These are phyloP conservation scores for Sporothrix brasiliensis DNA, from an alignment of 2,329 filamentous ascomycete species.

Conservation along the genomic window DNA sequence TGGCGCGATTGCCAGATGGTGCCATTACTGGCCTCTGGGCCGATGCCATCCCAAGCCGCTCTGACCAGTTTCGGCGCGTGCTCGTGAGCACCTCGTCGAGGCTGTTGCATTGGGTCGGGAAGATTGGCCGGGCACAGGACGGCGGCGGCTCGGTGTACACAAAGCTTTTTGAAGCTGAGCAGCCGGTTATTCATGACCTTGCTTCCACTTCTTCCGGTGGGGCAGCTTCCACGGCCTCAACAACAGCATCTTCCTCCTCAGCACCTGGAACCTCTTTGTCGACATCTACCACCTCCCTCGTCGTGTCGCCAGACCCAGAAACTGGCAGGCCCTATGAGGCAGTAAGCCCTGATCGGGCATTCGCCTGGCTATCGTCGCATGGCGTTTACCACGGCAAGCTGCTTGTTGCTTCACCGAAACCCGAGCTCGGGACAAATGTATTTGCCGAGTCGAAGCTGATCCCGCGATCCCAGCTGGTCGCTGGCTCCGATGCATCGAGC, in stretches of 20 bases:
- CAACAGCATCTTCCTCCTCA: constrained; percentile 9
- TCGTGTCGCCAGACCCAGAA: constrained; percentile 74
- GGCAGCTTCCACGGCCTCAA: not conserved
- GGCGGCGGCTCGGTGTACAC: constrained; percentile 84
- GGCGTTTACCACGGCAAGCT: constrained; percentile 88
- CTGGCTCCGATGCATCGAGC: constrained; percentile 60
- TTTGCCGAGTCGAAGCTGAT: constrained; percentile 80
- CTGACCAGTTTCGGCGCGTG: constrained; percentile 71
- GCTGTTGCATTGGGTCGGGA: constrained; percentile 80
- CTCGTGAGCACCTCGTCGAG: constrained; percentile 77
- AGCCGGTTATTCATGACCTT: constrained; percentile 74
- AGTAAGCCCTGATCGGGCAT: constrained; percentile 67
- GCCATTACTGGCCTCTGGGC: constrained; percentile 83
- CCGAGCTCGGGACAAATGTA: constrained; percentile 71
- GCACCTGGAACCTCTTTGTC: constrained; percentile 51
- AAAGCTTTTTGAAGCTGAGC: constrained; percentile 84
- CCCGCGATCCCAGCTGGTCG: constrained; percentile 71
- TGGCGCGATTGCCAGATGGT: constrained; percentile 81
- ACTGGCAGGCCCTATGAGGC: constrained; percentile 56
- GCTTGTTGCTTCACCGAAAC: constrained; percentile 60
- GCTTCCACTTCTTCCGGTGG: constrained; percentile 51
- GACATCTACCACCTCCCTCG: constrained; percentile 60
- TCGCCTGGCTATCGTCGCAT: constrained; percentile 87
- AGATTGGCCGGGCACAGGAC: constrained; percentile 69
- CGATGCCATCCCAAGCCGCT: constrained; percentile 66